These are phyloP conservation scores for Hyaloscypha hepaticicola DNA, from an alignment of 495 filamentous ascomycete genomes.

Conservation along the genomic window DNA sequence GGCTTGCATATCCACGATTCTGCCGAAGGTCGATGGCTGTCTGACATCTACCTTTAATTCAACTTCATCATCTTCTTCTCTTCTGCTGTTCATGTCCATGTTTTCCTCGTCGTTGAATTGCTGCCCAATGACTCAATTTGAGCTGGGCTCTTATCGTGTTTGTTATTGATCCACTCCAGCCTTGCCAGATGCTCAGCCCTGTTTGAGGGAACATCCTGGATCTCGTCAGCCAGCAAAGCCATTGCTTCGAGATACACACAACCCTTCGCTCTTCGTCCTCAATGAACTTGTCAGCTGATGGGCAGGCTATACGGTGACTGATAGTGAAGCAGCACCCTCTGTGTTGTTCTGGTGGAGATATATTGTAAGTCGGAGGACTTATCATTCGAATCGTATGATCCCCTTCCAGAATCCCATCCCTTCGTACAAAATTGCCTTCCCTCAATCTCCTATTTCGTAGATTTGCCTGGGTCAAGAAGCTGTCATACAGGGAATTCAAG, in stretches of 20 bases:
- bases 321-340: constrained; percentile 4
- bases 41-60: background rate
- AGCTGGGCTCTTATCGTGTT: constrained; percentile 1
- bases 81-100: background rate
- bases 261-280: background rate
- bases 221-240: background rate
- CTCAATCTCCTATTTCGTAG: background rate
- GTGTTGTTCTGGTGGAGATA: background rate
- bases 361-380: background rate
- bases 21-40: background rate
- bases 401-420: background rate
- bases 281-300: constrained; percentile 5
- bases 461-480: background rate
- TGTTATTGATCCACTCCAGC: background rate
- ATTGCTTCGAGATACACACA: background rate
- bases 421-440: background rate
- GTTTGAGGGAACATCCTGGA: constrained; percentile 3
- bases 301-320: background rate
- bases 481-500: background rate
- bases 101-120: background rate
- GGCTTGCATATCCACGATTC: constrained; percentile 13
- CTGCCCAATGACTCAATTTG: constrained; percentile 2
- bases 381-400: background rate
- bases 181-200: constrained; percentile 5
- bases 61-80: background rate